Conservation (phyloP, 129 eudicot species). For the Lactuca saligna region DNA sequence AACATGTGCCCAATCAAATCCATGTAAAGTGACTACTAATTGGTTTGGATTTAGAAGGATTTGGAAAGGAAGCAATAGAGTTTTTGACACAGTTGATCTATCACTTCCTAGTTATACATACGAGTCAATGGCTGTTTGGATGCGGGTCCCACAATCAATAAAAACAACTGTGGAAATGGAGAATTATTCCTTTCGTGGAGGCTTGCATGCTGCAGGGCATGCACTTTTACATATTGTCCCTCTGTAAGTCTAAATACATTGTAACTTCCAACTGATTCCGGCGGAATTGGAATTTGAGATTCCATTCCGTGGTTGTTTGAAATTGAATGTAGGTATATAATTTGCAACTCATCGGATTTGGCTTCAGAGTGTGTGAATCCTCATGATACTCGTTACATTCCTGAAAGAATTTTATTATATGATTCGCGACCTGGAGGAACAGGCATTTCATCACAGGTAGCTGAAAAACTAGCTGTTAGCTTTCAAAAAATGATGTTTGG, state of each 20-base stretch:
- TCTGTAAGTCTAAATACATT: constrained; percentile 53
- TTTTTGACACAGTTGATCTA: constrained; percentile 81
- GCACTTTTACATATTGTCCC: constrained; percentile 87
- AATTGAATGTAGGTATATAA: constrained; percentile 57
- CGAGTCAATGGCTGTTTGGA: constrained; percentile 96
- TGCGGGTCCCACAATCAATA: constrained; percentile 75
- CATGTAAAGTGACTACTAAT: constrained; percentile 86
- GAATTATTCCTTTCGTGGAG: constrained; percentile 70
- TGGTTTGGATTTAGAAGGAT: constrained; percentile 95
- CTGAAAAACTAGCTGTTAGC: too few relatives aligned
- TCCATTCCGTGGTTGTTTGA: background rate
- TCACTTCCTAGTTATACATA: constrained; percentile 85
- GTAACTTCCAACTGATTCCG: background rate
- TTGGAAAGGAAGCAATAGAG: constrained; percentile 66
- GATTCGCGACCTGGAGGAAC: constrained; percentile 98
- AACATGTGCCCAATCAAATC: constrained; percentile 69
- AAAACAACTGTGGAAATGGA: constrained; percentile 64
- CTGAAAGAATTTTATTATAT: constrained; percentile 87
- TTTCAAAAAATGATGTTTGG: too few relatives aligned
- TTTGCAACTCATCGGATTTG: constrained; percentile 82
- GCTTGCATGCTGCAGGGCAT: constrained; percentile 98
- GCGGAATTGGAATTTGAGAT: too few relatives aligned
- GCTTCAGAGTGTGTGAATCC: constrained; percentile 97
- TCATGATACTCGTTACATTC: constrained; percentile 73
- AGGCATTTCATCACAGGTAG: constrained; percentile 87